A percentile compares a stretch with the other conserved stretches of the same genome.
These are phyloP conservation scores for Dactylellina drechsleri DNA, from an alignment of 2,329 filamentous ascomycete genomes.

Conservation along the genomic window DNA sequence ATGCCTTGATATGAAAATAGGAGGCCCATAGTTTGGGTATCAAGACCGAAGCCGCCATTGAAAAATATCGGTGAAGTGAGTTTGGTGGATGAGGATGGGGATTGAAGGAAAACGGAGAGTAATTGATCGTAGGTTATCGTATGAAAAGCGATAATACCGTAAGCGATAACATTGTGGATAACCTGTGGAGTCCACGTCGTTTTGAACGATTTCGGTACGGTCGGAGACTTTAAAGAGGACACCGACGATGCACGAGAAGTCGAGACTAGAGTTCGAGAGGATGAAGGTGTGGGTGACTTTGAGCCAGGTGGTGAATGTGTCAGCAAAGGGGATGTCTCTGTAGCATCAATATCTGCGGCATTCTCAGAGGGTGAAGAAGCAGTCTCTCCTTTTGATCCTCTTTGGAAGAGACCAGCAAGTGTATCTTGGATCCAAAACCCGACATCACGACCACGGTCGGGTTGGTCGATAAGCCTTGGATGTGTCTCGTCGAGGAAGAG, in stretches of 20 bases:
- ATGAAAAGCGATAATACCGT: constrained; percentile 82
- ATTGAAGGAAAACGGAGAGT: constrained; percentile 89
- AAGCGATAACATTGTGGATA: constrained; percentile 85
- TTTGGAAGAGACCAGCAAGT: constrained; percentile 8
- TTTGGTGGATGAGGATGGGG: constrained; percentile 63
- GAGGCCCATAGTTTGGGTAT: constrained; percentile 83
- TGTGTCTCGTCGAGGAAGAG: constrained; percentile 96
- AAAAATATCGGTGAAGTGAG: constrained; percentile 77
- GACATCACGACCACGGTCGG: constrained; percentile 79
- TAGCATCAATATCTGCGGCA: not conserved
- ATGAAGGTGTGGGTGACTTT: constrained; percentile 59
- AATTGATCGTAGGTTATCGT: constrained; percentile 97
- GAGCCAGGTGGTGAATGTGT: constrained; percentile 32
- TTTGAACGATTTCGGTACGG: constrained; percentile 62
- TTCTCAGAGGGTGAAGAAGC: not conserved
- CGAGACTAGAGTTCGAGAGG: constrained; percentile 58
- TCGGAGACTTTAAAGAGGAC: constrained; percentile 47
- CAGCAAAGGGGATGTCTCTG: constrained; percentile 57
- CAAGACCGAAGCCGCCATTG: constrained; percentile 82
- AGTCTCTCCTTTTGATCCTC: constrained; percentile 1
- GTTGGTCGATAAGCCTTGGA: constrained; percentile 77
- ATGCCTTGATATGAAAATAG: constrained; percentile 89
- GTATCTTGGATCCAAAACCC: constrained; percentile 72
- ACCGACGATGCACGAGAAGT: constrained; percentile 52
- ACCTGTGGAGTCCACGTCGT: constrained; percentile 85